Percentiles rank a stretch among this genome's conserved stretches.
Evolutionary conservation across 2,329 filamentous ascomycete genomes (phyloP).

Genomic region (Anisogramma anomala): DNA sequence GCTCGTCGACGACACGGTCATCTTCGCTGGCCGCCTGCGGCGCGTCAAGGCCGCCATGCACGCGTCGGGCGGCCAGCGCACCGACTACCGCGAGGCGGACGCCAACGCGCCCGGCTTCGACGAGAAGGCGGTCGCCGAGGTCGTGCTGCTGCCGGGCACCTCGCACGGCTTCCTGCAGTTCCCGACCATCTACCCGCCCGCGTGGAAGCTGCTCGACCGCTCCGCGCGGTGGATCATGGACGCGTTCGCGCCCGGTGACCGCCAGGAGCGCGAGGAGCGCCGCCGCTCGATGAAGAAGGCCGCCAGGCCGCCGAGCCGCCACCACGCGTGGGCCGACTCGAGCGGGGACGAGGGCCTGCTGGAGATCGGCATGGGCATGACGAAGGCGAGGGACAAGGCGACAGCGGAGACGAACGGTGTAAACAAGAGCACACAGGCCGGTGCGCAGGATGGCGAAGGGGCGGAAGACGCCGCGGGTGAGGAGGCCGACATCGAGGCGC

Average conservation of each 20-base stretch:
- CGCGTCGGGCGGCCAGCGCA: constrained; percentile 39
- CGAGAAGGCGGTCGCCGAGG: constrained; percentile 66
- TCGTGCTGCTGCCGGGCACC: constrained; percentile 75
- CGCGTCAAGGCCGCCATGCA: constrained; percentile 56
- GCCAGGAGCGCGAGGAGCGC: constrained; percentile 24
- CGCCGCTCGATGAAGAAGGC: constrained; percentile 11
- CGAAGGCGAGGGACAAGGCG: constrained; percentile 25
- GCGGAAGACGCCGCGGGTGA: constrained; percentile 8
- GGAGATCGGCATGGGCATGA: constrained; percentile 73
- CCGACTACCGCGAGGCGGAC: constrained; percentile 35
- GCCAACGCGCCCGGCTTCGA: constrained; percentile 45
- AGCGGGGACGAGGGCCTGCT: constrained; percentile 76
- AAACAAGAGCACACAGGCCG: too few relatives aligned
- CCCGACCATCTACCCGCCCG: constrained; percentile 74
- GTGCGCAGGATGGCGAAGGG: too few relatives aligned
- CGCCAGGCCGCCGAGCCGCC: constrained; percentile 24
- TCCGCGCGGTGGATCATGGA: constrained; percentile 74
- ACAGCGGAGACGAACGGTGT: too few relatives aligned
- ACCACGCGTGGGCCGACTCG: constrained; percentile 44
- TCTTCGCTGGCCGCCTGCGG: constrained; percentile 82
- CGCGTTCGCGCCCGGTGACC: constrained; percentile 49
- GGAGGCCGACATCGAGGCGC: constrained; percentile 18
- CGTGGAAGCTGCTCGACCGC: constrained; percentile 75
- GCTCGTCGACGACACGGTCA: constrained; percentile 89
- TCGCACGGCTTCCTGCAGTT: constrained; percentile 94